Conservation (phyloP, 768 basidiomycete species). For the Calocybe cyanea region DNA sequence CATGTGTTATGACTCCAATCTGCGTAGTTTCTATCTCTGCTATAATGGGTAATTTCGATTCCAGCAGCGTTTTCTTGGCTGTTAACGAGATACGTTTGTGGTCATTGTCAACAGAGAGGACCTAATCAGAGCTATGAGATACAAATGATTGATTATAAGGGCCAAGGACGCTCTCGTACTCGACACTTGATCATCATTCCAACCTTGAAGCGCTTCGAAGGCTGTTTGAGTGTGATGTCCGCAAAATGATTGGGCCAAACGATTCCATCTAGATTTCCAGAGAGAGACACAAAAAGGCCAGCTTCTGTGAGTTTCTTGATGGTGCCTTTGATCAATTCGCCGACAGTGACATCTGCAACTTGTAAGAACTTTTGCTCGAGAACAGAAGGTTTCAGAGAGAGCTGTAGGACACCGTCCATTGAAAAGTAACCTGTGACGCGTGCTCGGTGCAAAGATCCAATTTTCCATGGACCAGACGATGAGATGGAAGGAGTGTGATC, state of each 20-base stretch:
- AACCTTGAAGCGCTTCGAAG: constrained; percentile 83
- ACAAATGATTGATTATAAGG: neutral
- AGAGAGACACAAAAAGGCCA: constrained; percentile 80
- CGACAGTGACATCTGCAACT: constrained; percentile 77
- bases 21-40: constrained; percentile 62
- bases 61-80: constrained; percentile 85
- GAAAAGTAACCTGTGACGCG: constrained; percentile 83
- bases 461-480: constrained; percentile 75
- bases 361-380: constrained; percentile 85
- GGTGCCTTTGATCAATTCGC: constrained; percentile 82
- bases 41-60: constrained; percentile 72
- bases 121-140: constrained; percentile 34
- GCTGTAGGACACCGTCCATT: constrained; percentile 83
- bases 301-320: constrained; percentile 81
- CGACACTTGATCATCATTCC: constrained; percentile 83
- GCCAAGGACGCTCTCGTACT: constrained; percentile 39
- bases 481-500: constrained; percentile 83
- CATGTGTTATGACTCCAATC: constrained; percentile 72
- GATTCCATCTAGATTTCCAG: constrained; percentile 87
- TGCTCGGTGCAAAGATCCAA: constrained; percentile 75
- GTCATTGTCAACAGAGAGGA: constrained; percentile 78
- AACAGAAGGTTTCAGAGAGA: constrained; percentile 81
- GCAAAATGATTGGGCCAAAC: constrained; percentile 95
- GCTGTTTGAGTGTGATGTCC: constrained; percentile 92
- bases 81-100: constrained; percentile 82